phyloP scores from a whole-genome alignment of 345 rosid species.

The Rhizophora mangle region DNA sequence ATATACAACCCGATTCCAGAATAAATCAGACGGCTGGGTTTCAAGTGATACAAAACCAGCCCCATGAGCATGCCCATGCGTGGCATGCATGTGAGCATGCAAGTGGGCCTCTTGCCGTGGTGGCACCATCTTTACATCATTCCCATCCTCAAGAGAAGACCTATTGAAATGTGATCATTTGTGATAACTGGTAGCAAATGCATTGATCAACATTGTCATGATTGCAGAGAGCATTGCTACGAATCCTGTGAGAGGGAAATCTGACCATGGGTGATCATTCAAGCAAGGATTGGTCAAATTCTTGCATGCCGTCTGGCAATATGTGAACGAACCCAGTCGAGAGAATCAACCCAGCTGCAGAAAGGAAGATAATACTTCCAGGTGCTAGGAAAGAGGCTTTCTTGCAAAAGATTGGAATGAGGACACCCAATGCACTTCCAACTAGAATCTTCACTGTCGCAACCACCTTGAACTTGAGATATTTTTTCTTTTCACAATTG shows the following conservation, averaged over 20 bases:
- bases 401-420: constrained; percentile 7
- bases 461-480: not conserved
- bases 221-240: constrained; percentile 20
- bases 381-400: constrained; percentile 1
- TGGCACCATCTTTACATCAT: constrained; percentile 1
- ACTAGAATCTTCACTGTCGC: constrained; percentile 6
- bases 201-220: constrained; percentile 11
- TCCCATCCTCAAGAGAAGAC: not conserved
- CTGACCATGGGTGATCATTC: not conserved
- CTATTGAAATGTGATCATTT: not conserved
- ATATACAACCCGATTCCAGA: constrained; percentile 13
- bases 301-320: constrained; percentile 18
- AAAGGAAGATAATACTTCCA: constrained; percentile 11
- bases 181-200: constrained; percentile 18
- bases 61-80: constrained; percentile 20
- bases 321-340: constrained; percentile 25
- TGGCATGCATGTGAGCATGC: constrained; percentile 23
- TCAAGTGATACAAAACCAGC: not conserved
- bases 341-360: constrained; percentile 19
- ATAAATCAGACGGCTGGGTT: not conserved
- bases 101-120: constrained; percentile 13
- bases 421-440: constrained; percentile 9
- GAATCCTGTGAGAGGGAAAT: constrained; percentile 18
- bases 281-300: constrained; percentile 10
- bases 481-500: not conserved